Conservation (phyloP, 2,329 filamentous ascomycete genomes). For the Botrytis elliptica region DNA sequence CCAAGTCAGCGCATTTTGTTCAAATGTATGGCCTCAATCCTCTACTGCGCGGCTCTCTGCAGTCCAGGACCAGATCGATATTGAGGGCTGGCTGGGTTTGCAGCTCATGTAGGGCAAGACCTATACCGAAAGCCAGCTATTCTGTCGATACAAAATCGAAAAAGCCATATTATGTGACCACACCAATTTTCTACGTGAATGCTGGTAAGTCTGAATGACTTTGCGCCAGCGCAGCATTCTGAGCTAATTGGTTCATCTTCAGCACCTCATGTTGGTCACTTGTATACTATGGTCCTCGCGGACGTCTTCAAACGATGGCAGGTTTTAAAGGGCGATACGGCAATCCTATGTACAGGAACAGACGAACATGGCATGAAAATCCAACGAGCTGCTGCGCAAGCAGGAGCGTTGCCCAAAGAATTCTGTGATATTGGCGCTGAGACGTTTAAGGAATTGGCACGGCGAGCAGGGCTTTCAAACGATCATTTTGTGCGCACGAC, state of each 20-base stretch:
- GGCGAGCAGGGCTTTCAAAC: conserved; percentile 66
- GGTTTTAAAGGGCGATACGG: conserved; percentile 66
- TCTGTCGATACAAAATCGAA: conserved; percentile 33
- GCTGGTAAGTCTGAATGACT: conserved; percentile 56
- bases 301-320: conserved; percentile 95
- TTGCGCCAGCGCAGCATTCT: conserved; percentile 13
- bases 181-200: conserved; percentile 99
- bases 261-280: conserved; percentile 92
- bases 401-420: conserved; percentile 70
- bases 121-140: conserved; percentile 19
- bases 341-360: conserved; percentile 83
- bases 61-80: conserved; percentile 17
- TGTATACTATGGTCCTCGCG: conserved; percentile 88
- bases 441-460: conserved; percentile 74
- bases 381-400: conserved; percentile 75
- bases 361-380: conserved; percentile 99
- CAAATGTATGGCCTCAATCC: conserved; percentile 26
- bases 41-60: conserved; percentile 26
- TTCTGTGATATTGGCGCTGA: conserved; percentile 85
- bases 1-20: background rate
- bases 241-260: conserved; percentile 22
- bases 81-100: conserved; percentile 31
- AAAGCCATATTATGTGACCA: conserved; percentile 94
- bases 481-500: conserved; percentile 94
- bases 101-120: conserved; percentile 29